A percentile compares a stretch with the other conserved stretches of the same genome.
Conservation (phyloP, 768 basidiomycete species). For the Amanita exitialis region DNA sequence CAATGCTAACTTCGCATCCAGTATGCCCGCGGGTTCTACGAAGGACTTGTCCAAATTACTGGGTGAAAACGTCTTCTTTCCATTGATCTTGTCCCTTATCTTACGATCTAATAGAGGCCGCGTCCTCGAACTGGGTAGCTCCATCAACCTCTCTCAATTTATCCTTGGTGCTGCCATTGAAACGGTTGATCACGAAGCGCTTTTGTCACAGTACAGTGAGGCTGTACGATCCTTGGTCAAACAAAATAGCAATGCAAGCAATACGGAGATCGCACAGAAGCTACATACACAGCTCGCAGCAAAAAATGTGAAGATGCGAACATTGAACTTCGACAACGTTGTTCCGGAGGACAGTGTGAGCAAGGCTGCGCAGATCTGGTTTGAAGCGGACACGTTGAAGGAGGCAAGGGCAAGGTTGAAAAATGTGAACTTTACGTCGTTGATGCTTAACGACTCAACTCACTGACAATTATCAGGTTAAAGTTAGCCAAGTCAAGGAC, state of each 20-base stretch:
- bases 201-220: constrained; percentile 17
- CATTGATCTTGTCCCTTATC: not conserved
- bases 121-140: constrained; percentile 19
- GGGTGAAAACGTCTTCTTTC: not conserved
- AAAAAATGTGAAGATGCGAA: constrained; percentile 14
- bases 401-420: not conserved
- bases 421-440: not conserved
- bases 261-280: not conserved
- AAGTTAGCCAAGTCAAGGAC: not conserved
- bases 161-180: constrained; percentile 21
- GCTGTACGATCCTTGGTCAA: constrained; percentile 17
- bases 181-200: constrained; percentile 15
- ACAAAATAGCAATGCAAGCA: constrained; percentile 11
- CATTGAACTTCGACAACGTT: constrained; percentile 17
- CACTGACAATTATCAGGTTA: not conserved
- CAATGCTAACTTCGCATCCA: not conserved
- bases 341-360: not conserved
- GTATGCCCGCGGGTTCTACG: not conserved
- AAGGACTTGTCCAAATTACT: not conserved
- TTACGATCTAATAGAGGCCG: constrained; percentile 11
- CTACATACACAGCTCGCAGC: constrained; percentile 7
- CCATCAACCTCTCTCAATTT: constrained; percentile 19
- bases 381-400: not conserved
- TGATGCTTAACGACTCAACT: not conserved
- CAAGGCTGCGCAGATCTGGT: not conserved